A percentile compares a stretch with the other conserved stretches of the same genome.
phyloP scores from a whole-genome alignment of 805 yeast genomes.

The Ogataea chonburiensis region DNA sequence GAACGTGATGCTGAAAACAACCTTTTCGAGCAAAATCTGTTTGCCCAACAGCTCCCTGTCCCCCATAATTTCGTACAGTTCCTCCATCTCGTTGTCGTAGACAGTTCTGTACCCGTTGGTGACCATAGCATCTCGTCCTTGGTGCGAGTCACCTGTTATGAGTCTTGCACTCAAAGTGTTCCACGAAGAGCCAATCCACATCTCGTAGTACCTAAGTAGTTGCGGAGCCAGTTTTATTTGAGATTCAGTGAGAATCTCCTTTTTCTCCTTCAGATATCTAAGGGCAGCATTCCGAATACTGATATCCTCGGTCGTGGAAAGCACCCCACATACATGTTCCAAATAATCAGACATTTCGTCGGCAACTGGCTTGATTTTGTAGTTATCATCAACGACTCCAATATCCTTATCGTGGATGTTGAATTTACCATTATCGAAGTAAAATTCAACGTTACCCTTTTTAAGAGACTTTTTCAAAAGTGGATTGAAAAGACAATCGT shows the following conservation, averaged over 20 bases:
- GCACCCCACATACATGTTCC: slow-evolving; percentile 14
- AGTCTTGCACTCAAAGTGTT: slow-evolving; percentile 60
- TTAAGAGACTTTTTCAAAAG: slow-evolving; percentile 49
- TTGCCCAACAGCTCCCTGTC: slow-evolving; percentile 12
- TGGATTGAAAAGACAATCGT: slow-evolving; percentile 69
- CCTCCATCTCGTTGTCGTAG: slow-evolving; percentile 32
- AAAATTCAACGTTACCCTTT: slow-evolving; percentile 29
- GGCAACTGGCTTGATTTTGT: slow-evolving; percentile 38
- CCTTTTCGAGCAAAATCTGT: slow-evolving; percentile 23
- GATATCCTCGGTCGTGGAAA: slow-evolving; percentile 45
- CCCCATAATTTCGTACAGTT: slow-evolving; percentile 21
- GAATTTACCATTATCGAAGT: slow-evolving; percentile 34
- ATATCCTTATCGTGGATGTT: slow-evolving; percentile 22
- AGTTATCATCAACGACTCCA: slow-evolving; percentile 47
- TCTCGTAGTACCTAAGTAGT: slow-evolving; percentile 53
- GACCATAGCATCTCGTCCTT: slow-evolving; percentile 71
- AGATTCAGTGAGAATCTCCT: slow-evolving; percentile 44
- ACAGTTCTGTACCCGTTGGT: slow-evolving; percentile 52
- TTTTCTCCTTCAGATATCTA: slow-evolving; percentile 45
- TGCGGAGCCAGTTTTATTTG: slow-evolving; percentile 54
- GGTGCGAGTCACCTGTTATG: slow-evolving; percentile 34
- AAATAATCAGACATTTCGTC: slow-evolving; percentile 32
- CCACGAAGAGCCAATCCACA: slow-evolving; percentile 80
- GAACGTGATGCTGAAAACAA: slow-evolving; percentile 28
- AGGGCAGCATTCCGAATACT: slow-evolving; percentile 52